These are phyloP conservation scores for Glomus cerebriforme DNA, from an alignment of 192 early-diverging fungal genomes.

Conservation along the genomic window DNA sequence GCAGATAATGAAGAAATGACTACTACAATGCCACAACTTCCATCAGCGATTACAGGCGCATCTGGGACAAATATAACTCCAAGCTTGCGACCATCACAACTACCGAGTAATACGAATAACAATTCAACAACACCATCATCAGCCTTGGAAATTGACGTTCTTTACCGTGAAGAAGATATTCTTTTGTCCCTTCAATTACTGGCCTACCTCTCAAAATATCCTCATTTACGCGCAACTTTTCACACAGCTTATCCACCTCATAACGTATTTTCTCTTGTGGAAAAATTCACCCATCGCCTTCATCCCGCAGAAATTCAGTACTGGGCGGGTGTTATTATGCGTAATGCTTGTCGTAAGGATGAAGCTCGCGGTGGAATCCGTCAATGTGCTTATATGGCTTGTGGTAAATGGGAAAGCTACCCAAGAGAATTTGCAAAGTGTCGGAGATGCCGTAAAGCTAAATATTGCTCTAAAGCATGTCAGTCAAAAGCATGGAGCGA, in stretches of 20 bases:
- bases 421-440: constrained; percentile 85
- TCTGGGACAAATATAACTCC: constrained; percentile 15
- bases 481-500: constrained; percentile 78
- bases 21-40: constrained; percentile 5
- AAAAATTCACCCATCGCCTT: constrained; percentile 71
- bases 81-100: constrained; percentile 29
- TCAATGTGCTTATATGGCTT: constrained; percentile 78
- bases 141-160: constrained; percentile 49
- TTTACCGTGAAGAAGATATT: constrained; percentile 82
- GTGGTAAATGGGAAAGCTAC: constrained; percentile 75
- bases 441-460: constrained; percentile 82
- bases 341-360: constrained; percentile 79
- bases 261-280: constrained; percentile 79
- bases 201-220: constrained; percentile 89
- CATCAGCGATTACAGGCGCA: background rate
- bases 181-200: constrained; percentile 81
- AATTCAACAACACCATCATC: constrained; percentile 32
- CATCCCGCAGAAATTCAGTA: constrained; percentile 67
- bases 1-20: constrained; percentile 30
- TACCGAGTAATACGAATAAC: constrained; percentile 27
- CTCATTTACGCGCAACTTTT: constrained; percentile 69
- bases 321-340: constrained; percentile 79
- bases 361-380: constrained; percentile 69
- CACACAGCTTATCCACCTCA: constrained; percentile 49
- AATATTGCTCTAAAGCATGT: constrained; percentile 82